These are phyloP conservation scores for Xerocomus spinulosus DNA, from an alignment of 768 basidiomycete genomes.

Conservation along the genomic window DNA sequence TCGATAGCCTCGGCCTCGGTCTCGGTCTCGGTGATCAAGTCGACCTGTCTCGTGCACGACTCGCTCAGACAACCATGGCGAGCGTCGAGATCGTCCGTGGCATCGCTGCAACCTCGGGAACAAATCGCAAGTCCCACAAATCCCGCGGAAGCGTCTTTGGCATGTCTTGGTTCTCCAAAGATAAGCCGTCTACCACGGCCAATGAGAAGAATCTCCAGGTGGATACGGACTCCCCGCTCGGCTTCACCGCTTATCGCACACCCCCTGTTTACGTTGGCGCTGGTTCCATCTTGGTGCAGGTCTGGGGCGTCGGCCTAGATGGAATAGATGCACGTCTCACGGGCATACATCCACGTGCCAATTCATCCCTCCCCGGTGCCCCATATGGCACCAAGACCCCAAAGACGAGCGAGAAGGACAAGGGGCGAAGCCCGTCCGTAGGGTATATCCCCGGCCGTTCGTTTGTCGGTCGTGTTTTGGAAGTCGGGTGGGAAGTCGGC, in stretches of 20 bases:
- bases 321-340: slow-evolving; percentile 66
- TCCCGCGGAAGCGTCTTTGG: slow-evolving; percentile 24
- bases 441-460: slow-evolving; percentile 86
- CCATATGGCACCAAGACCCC: slow-evolving; percentile 19
- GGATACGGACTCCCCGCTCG: slow-evolving; percentile 38
- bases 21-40: slow-evolving; percentile 44
- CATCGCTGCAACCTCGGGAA: slow-evolving; percentile 26
- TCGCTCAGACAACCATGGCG: slow-evolving; percentile 87
- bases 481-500: slow-evolving; percentile 69
- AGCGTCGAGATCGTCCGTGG: slow-evolving; percentile 76
- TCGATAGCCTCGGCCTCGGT: slow-evolving; percentile 23
- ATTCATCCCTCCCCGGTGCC: slow-evolving; percentile 12
- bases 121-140: slow-evolving; percentile 15
- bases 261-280: slow-evolving; percentile 73
- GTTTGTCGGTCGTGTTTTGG: slow-evolving; percentile 79
- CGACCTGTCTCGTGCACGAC: slow-evolving; percentile 70
- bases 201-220: slow-evolving; percentile 7
- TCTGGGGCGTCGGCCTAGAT: slow-evolving; percentile 87
- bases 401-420: slow-evolving; percentile 24
- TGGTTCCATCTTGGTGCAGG: slow-evolving; percentile 73
- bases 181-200: slow-evolving; percentile 8
- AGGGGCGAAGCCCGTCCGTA: slow-evolving; percentile 31
- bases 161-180: slow-evolving; percentile 30
- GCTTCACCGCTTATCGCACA: slow-evolving; percentile 64
- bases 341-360: slow-evolving; percentile 33